Evolutionary conservation across 2,329 filamentous ascomycete species (phyloP).

Genomic region (Ceratocystis colombiana): DNA sequence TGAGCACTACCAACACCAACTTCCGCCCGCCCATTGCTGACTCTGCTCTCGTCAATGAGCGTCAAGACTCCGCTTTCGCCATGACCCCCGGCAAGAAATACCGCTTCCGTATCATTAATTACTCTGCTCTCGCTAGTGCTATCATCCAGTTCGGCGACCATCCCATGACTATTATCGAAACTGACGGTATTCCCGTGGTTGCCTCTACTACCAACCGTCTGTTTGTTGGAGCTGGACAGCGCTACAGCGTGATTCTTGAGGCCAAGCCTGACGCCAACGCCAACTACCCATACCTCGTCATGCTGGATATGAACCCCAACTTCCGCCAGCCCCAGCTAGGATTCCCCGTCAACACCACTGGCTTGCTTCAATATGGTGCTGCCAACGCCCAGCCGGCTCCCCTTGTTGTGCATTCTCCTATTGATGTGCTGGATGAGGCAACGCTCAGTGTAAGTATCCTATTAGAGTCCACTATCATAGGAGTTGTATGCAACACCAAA

Average conservation of each 20-base stretch:
- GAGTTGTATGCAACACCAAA: background rate
- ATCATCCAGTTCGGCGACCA: constrained; percentile 39
- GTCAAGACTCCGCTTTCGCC: constrained; percentile 29
- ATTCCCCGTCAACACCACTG: constrained; percentile 38
- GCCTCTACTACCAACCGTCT: constrained; percentile 34
- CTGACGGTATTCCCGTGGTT: constrained; percentile 37
- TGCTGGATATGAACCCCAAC: constrained; percentile 39
- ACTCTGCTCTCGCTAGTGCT: constrained; percentile 36
- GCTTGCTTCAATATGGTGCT: constrained; percentile 36
- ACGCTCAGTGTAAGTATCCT: constrained; percentile 39
- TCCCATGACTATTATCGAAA: constrained; percentile 39
- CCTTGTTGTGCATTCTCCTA: constrained; percentile 39
- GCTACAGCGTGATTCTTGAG: constrained; percentile 40
- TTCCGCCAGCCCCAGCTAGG: constrained; percentile 26
- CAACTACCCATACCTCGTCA: constrained; percentile 39
- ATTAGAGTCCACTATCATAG: background rate
- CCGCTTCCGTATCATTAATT: constrained; percentile 41
- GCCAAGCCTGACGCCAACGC: constrained; percentile 33
- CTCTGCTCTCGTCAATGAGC: constrained; percentile 43
- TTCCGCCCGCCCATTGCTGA: constrained; percentile 47
- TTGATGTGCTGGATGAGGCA: constrained; percentile 65
- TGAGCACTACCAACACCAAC: constrained; percentile 38
- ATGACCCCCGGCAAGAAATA: constrained; percentile 33
- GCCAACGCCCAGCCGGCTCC: constrained; percentile 28
- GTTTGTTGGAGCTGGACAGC: constrained; percentile 37